Evolutionary conservation across 768 basidiomycete species (phyloP).

Genomic region (Trametes sanguinea): DNA sequence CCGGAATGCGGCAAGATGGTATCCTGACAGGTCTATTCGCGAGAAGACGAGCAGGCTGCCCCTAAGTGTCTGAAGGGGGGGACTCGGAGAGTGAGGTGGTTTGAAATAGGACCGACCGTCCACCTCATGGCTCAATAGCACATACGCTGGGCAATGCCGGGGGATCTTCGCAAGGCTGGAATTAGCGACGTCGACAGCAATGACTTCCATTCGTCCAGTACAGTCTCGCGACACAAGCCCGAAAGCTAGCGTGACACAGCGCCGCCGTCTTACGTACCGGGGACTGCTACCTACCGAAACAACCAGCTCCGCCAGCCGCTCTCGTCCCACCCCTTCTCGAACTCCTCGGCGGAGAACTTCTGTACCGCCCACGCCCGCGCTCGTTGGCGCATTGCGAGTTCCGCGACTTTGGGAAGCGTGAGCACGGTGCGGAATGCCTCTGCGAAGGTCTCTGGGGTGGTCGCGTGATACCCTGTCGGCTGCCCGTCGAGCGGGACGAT

Average conservation of each 20-base stretch:
- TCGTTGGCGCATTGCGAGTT: slow-evolving; percentile 62
- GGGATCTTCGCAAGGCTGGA: too few species aligned
- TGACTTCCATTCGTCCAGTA: background rate
- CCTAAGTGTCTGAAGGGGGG: too few species aligned
- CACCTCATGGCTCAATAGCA: too few species aligned
- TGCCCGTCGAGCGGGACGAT: slow-evolving; percentile 76
- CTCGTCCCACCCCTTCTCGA: slow-evolving; percentile 72
- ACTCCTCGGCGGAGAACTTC: slow-evolving; percentile 75
- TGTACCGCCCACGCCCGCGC: slow-evolving; percentile 73
- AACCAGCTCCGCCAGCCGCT: slow-evolving; percentile 55
- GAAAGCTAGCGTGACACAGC: too few species aligned
- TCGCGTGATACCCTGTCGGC: slow-evolving; percentile 86
- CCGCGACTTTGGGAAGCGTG: slow-evolving; percentile 53
- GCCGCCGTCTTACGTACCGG: background rate
- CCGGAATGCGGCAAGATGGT: too few species aligned
- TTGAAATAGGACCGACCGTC: too few species aligned
- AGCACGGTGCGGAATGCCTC: slow-evolving; percentile 64
- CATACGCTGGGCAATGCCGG: too few species aligned
- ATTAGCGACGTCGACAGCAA: background rate
- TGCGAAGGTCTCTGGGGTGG: slow-evolving; percentile 63
- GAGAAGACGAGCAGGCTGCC: too few species aligned
- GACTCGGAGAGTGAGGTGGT: too few species aligned
- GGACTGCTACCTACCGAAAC: background rate
- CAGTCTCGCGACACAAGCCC: too few species aligned
- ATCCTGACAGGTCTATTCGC: too few species aligned